Conservation (phyloP, 805 yeast genomes). For the Starmerella floris region DNA sequence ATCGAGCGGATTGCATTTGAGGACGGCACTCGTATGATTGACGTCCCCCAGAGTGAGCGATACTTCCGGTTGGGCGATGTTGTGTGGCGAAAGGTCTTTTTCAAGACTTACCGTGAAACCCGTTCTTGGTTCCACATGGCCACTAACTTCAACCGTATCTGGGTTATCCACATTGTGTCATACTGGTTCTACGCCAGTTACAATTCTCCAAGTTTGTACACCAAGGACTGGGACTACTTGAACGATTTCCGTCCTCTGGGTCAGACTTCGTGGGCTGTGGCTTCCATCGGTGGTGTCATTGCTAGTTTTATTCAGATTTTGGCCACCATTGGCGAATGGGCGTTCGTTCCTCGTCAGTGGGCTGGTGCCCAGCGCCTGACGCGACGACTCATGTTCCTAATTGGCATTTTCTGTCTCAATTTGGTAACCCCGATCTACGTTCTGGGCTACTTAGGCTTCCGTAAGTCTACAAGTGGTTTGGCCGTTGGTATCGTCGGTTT, state of each 20-base stretch:
- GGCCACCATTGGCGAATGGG: constrained; percentile 89
- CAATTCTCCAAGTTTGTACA: constrained; percentile 83
- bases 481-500: constrained; percentile 77
- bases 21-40: constrained; percentile 86
- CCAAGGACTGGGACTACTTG: constrained; percentile 72
- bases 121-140: constrained; percentile 96
- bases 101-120: constrained; percentile 88
- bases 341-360: constrained; percentile 95
- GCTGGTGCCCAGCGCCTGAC: constrained; percentile 96
- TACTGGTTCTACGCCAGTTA: constrained; percentile 94
- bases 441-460: constrained; percentile 57
- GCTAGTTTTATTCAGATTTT: constrained; percentile 68
- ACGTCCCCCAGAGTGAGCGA: constrained; percentile 80
- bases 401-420: constrained; percentile 53
- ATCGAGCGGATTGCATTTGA: constrained; percentile 79
- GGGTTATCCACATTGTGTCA: constrained; percentile 81
- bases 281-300: constrained; percentile 82
- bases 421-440: constrained; percentile 79
- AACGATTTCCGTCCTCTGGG: constrained; percentile 76
- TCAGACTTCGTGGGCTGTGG: constrained; percentile 84
- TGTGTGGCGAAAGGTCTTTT: constrained; percentile 80
- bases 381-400: constrained; percentile 69
- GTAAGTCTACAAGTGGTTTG: constrained; percentile 53
- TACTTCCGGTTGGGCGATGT: constrained; percentile 82
- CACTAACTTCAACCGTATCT: constrained; percentile 93